Base-by-base conservation (phyloP, 192 early-diverging fungal species). In the Funneliformis mosseae region DNA sequence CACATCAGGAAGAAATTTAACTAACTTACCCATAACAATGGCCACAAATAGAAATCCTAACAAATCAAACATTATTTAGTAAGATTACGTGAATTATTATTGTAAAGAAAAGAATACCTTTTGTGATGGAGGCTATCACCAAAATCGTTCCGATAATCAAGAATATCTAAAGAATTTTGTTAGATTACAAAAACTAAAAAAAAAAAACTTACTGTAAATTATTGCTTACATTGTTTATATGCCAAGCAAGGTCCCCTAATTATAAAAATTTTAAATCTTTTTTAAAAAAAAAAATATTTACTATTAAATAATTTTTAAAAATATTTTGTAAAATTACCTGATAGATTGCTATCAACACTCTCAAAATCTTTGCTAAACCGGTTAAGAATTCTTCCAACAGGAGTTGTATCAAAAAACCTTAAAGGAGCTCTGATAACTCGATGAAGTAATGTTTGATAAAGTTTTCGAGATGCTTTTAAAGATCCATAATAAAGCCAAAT, bases 351-450 rank as follows among this genome's bases (percentile, higher is more conserved):
- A 83, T 97, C 96, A 77, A 97, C 87, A 1, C 91, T 91, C 38
- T 92, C 91, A 82, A 97, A 92, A 85, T 99, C 95, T 11, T 93
- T 92, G 41, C 93, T 92, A 79, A 96, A 97, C 42, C 97, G 83
- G 83, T 97, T 98, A 82, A 93, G 27, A 62, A 93, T 92, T 18
- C 86, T 81, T 25, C 96, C 96, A 27, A 95, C 85, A 12, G 97
- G 97, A 25, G 94, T 95, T 23, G 91, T 91, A 80, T 97, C 96
- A 83, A 95, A 98, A 90, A 97, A 98, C 23, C 92, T 89, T 33
- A 96, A 88, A 78, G 92, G 91, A 3, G 95, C 92, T 38, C 88
- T 89, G 25, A 91, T 80, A 59, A 95, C 86, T 63, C 86, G 76
- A 23, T 81, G 83, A 39, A 95, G 78, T 41, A 94, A 81, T n/a